Evolutionary conservation across 176 grass and related monocot genomes (phyloP).

Genomic region (Carex myosuroides): DNA sequence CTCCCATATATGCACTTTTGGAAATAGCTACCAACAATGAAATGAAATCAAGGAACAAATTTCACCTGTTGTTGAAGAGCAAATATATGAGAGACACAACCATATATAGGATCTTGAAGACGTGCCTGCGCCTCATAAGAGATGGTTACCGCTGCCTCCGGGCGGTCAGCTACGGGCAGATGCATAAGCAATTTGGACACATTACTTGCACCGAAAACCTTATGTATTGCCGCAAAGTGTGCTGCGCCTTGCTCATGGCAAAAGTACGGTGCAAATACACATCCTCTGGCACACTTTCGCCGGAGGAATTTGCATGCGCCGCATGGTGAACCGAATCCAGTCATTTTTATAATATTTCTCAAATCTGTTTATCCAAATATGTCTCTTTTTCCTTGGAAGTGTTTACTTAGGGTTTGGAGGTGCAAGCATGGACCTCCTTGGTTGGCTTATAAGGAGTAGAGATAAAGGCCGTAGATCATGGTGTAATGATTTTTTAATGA

Average conservation of each 20-base stretch:
- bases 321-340: conserved; percentile 86
- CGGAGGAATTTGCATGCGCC: conserved; percentile 95
- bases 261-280: conserved; percentile 95
- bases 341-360: conserved; percentile 33
- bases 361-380: not conserved
- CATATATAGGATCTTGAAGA: conserved; percentile 86
- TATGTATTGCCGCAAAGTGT: conserved; percentile 94
- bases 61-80: conserved; percentile 86
- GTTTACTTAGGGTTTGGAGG: conserved; percentile 26
- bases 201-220: conserved; percentile 96
- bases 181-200: conserved; percentile 90
- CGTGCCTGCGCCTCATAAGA: conserved; percentile 92
- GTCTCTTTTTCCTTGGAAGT: not conserved
- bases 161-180: conserved; percentile 60
- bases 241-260: conserved; percentile 90
- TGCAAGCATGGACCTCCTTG: conserved; percentile 30
- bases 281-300: conserved; percentile 82
- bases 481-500: conserved; percentile 35
- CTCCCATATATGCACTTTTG: not conserved
- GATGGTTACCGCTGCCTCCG: conserved; percentile 88
- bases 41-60: not conserved
- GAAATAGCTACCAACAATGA: not conserved
- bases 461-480: conserved; percentile 36
- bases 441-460: conserved; percentile 56
- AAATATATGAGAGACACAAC: conserved; percentile 94